A percentile compares a stretch with the other conserved stretches of the same genome.
Evolutionary conservation across 2,329 filamentous ascomycete species (phyloP).

Genomic region (Talaromyces amestolkiae): DNA sequence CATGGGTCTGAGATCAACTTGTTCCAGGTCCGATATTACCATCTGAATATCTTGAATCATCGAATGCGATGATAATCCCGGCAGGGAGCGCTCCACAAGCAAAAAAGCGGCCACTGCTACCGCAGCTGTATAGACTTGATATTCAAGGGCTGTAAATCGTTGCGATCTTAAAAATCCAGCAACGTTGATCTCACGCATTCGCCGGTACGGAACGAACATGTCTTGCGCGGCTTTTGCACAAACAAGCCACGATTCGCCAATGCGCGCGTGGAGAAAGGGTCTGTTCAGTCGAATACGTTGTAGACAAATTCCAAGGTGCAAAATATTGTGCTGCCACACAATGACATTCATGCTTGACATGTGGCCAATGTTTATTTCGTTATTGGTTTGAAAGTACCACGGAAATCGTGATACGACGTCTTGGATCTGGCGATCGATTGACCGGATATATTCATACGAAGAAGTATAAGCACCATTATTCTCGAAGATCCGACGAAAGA

Average conservation of each 20-base stretch:
- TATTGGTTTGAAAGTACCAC: constrained; percentile 27
- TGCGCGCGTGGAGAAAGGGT: constrained; percentile 26
- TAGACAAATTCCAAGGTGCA: constrained; percentile 28
- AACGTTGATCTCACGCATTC: constrained; percentile 24
- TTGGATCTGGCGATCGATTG: constrained; percentile 26
- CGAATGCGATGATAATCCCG: constrained; percentile 22
- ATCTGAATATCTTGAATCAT: constrained; percentile 27
- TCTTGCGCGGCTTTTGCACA: constrained; percentile 28
- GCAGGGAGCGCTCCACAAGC: constrained; percentile 28
- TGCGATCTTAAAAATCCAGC: constrained; percentile 24
- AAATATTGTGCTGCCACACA: constrained; percentile 27
- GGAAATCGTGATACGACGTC: constrained; percentile 24
- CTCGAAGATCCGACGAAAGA: constrained; percentile 24
- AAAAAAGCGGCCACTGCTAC: constrained; percentile 28
- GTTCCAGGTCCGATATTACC: constrained; percentile 27
- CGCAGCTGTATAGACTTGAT: constrained; percentile 29
- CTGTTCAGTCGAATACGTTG: constrained; percentile 29
- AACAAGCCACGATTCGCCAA: constrained; percentile 25
- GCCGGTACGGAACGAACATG: constrained; percentile 25
- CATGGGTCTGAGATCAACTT: constrained; percentile 23
- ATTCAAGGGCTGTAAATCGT: constrained; percentile 27
- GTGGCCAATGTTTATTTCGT: constrained; percentile 19
- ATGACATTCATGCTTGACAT: constrained; percentile 24
- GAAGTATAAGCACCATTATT: constrained; percentile 22
- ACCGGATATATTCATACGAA: constrained; percentile 25